Evolutionary conservation across 164 flowering plant genomes (phyloP), one percentile per base, ranked within the genome.

Genomic region (Nelumbo lutea): DNA sequence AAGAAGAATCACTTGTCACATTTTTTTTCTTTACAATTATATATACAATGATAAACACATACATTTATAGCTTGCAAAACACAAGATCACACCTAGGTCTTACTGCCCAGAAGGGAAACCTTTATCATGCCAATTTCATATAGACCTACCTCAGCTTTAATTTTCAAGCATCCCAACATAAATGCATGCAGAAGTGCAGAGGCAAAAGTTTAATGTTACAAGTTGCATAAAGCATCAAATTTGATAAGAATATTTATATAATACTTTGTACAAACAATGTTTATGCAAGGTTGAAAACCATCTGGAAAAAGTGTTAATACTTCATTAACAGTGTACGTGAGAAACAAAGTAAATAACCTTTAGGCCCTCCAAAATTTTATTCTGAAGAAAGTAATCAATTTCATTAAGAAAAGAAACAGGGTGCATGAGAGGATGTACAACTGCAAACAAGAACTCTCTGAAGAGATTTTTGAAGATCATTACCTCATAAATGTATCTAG

Each of bases 401-500:
- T 27, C 27, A 27, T 27, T 27, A 27, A 27, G 27, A 27, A 27
- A 27, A 27, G 27, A 27, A 27, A 27, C 27, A 27, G 27, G 27
- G 27, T 27, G 27, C 27, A 27, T 27, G 27, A 27, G 27, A 27
- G 27, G 27, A 27, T 27, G 27, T 27, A 27, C 27, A 27, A 27
- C 27, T 27, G 27, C 27, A 27, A 27, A 27, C 27, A 6, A 55
- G 3, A 47, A 68, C 8, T 7, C 27, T 50, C 73, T 40, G 38
- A 55, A 6, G 15, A 47, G 15, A 47, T 40, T 44, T 45, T 15
- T 52, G 3, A 27, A 51, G 58, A 63, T 11, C 57, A 68, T 56
- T 89, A 90, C 98, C 98, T 90, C 90, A 73, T 83, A 93, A 66
- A 93, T 85, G 68, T 71, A 42, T 79, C 98, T 85, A 65, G 98